These are phyloP conservation scores for Artemisia argyi DNA, from an alignment of 129 eudicot genomes.

Conservation along the genomic window DNA sequence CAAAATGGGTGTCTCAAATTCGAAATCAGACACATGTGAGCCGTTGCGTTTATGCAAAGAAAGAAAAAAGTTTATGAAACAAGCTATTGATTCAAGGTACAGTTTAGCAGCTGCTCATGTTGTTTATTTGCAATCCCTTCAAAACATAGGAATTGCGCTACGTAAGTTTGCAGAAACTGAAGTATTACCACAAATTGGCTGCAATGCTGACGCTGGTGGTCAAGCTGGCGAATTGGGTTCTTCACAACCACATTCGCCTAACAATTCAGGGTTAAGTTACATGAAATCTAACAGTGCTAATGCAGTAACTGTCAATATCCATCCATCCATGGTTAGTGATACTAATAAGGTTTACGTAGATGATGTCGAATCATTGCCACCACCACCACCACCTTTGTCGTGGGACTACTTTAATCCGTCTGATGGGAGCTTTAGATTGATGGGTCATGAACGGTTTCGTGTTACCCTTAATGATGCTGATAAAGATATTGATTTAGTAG, in stretches of 20 bases:
- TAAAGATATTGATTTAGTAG: slow-evolving; percentile 29
- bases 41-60: slow-evolving; percentile 75
- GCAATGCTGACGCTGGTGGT: slow-evolving; percentile 33
- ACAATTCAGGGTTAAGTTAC: slow-evolving; percentile 46
- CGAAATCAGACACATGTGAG: slow-evolving; percentile 61
- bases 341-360: slow-evolving; percentile 48
- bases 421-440: slow-evolving; percentile 82
- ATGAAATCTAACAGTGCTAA: slow-evolving; percentile 50
- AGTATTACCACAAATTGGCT: slow-evolving; percentile 40
- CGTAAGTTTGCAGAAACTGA: slow-evolving; percentile 68
- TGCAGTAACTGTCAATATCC: slow-evolving; percentile 51
- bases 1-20: slow-evolving; percentile 66
- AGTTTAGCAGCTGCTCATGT: slow-evolving; percentile 87
- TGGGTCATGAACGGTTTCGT: slow-evolving; percentile 40
- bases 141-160: slow-evolving; percentile 64
- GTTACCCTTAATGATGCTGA: slow-evolving; percentile 21
- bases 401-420: slow-evolving; percentile 86
- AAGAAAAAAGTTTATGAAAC: slow-evolving; percentile 65
- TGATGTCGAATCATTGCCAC: slow-evolving; percentile 43
- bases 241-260: slow-evolving; percentile 32
- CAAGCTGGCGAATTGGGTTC: slow-evolving; percentile 26
- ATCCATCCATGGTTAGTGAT: slow-evolving; percentile 22
- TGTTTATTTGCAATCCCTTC: slow-evolving; percentile 66
- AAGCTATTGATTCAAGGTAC: slow-evolving; percentile 84
- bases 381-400: slow-evolving; percentile 56